Conservation (phyloP, 2,329 filamentous ascomycete genomes). For the Acephala macrosclerotiorum region DNA sequence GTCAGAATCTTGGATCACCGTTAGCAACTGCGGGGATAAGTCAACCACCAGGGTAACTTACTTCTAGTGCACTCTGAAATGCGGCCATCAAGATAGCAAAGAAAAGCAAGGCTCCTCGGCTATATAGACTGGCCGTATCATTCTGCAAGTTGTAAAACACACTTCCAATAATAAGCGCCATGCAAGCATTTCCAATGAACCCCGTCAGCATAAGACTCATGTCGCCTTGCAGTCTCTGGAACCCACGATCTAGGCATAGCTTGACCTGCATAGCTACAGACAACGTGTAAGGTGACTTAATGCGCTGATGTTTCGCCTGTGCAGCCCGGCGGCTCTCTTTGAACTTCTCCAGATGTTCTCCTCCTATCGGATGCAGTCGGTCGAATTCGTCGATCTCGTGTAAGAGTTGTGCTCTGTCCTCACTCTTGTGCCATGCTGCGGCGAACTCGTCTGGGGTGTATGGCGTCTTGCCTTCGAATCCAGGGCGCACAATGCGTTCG, state of each 20-base stretch:
- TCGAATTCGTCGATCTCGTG: constrained; percentile 63
- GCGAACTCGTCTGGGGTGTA: constrained; percentile 63
- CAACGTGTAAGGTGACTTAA: constrained; percentile 82
- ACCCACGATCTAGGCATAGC: constrained; percentile 84
- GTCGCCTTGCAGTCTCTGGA: constrained; percentile 78
- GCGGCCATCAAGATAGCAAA: constrained; percentile 73
- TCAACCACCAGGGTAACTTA: constrained; percentile 35
- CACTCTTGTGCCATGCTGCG: constrained; percentile 56
- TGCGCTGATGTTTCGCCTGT: constrained; percentile 50
- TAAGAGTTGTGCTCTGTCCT: constrained; percentile 51
- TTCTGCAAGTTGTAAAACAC: constrained; percentile 68
- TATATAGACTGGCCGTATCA: constrained; percentile 64
- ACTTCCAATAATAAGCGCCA: constrained; percentile 68
- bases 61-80: constrained; percentile 65
- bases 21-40: constrained; percentile 12
- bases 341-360: constrained; percentile 46
- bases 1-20: constrained; percentile 74
- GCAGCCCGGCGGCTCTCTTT: constrained; percentile 49
- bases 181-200: constrained; percentile 46
- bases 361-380: constrained; percentile 41
- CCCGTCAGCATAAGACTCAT: constrained; percentile 69
- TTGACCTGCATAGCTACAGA: constrained; percentile 78
- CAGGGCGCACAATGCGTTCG: constrained; percentile 62
- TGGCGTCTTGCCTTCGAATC: constrained; percentile 64
- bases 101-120: constrained; percentile 69